Percentiles rank a stretch among this genome's conserved stretches.
Evolutionary conservation across 2,329 filamentous ascomycete genomes (phyloP).

Genomic region (Graphilbum sp.): DNA sequence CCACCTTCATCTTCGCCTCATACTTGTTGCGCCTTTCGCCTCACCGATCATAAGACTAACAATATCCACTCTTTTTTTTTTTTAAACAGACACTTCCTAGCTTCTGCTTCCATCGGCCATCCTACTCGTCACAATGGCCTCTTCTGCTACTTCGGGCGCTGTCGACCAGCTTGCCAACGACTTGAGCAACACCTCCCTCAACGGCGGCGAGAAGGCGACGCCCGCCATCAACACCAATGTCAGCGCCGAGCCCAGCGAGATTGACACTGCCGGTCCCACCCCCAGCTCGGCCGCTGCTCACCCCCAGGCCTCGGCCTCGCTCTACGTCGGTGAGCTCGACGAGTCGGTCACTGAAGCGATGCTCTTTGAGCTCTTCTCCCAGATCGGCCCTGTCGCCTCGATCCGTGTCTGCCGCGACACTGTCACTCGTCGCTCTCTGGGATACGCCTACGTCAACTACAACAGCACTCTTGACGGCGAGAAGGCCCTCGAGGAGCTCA

Average conservation of each 20-base stretch:
- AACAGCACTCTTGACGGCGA: conserved; percentile 93
- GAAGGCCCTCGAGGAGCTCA: conserved; percentile 96
- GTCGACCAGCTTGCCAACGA: conserved; percentile 71
- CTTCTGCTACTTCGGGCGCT: conserved; percentile 40
- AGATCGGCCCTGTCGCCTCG: conserved; percentile 95
- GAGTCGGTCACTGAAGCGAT: conserved; percentile 97
- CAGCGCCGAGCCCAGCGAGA: conserved; percentile 34
- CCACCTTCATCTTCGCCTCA: too few species aligned
- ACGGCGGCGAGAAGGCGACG: conserved; percentile 48
- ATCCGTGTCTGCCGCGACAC: conserved; percentile 99
- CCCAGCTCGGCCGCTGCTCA: conserved; percentile 59
- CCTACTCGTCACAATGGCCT: conserved; percentile 36
- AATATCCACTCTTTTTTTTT: too few species aligned
- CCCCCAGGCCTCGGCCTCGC: conserved; percentile 86
- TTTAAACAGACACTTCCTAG: too few species aligned
- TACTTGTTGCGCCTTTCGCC: too few species aligned
- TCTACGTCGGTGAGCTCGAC: conserved; percentile 98
- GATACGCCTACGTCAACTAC: conserved; percentile 99
- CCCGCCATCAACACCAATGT: conserved; percentile 63
- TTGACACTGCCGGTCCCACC: conserved; percentile 50
- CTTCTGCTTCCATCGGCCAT: conserved; percentile 11
- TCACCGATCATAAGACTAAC: too few species aligned
- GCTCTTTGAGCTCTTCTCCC: conserved; percentile 99
- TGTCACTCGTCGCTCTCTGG: conserved; percentile 93
- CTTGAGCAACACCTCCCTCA: conserved; percentile 54